A percentile compares a stretch with the other conserved stretches of the same genome.
Evolutionary conservation across 257 asterid species (phyloP).

Genomic region (Nicotiana otophora): DNA sequence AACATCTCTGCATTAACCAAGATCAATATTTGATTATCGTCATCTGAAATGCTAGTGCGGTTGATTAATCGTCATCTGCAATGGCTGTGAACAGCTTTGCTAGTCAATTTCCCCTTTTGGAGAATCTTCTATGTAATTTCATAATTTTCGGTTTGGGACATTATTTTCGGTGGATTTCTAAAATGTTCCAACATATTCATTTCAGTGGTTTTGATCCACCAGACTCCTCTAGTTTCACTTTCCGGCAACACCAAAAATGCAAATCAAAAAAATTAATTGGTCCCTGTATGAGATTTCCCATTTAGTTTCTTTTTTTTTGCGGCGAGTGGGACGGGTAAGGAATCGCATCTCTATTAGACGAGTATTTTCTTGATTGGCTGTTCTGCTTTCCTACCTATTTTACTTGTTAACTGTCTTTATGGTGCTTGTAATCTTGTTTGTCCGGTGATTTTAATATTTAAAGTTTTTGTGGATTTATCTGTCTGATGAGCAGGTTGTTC

Average conservation of each 20-base stretch:
- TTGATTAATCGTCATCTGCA: too few relatives aligned
- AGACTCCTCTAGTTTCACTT: neutral
- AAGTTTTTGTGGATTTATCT: neutral
- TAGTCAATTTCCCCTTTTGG: neutral
- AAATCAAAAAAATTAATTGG: neutral
- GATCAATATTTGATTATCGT: neutral
- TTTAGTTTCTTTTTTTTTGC: neutral
- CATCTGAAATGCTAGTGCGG: neutral
- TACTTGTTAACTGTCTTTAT: constrained; percentile 1
- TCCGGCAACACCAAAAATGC: neutral
- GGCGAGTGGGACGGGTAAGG: neutral
- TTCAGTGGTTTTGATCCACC: neutral
- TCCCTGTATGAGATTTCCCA: neutral
- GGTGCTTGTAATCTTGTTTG: neutral
- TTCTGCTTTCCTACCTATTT: neutral
- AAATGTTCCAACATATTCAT: neutral
- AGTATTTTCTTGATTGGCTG: neutral
- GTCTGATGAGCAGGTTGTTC: neutral
- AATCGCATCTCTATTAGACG: neutral
- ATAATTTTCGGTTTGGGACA: neutral
- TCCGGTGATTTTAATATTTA: neutral
- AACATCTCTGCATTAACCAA: neutral
- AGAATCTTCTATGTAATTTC: neutral
- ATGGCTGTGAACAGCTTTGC: neutral
- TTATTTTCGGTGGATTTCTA: neutral